A percentile compares a stretch with the other conserved stretches of the same genome.
These are phyloP conservation scores for Harrya chromipes DNA, from an alignment of 768 basidiomycete genomes.

Conservation along the genomic window DNA sequence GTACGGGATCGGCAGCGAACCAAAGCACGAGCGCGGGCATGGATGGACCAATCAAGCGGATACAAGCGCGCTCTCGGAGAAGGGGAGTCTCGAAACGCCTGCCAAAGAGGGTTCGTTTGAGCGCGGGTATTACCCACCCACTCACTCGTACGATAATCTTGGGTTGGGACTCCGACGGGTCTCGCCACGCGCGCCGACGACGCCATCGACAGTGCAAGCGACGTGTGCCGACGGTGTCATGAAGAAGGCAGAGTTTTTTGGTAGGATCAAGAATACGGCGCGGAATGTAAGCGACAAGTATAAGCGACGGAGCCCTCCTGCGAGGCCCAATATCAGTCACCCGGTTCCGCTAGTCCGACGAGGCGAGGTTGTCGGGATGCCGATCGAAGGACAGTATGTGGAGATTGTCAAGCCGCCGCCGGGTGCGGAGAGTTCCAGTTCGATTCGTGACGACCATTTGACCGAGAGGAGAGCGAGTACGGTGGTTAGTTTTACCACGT, in stretches of 20 bases:
- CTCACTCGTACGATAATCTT: slow-evolving; percentile 22
- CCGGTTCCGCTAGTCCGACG: slow-evolving; percentile 44
- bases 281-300: slow-evolving; percentile 67
- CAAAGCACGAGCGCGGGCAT: slow-evolving; percentile 23
- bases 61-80: slow-evolving; percentile 27
- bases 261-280: slow-evolving; percentile 59
- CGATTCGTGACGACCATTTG: slow-evolving; percentile 39
- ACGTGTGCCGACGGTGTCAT: slow-evolving; percentile 50
- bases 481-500: slow-evolving; percentile 46
- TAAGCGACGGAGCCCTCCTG: slow-evolving; percentile 34
- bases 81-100: slow-evolving; percentile 31
- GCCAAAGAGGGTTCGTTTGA: slow-evolving; percentile 16
- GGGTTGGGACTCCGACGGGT: slow-evolving; percentile 52
- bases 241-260: slow-evolving; percentile 68
- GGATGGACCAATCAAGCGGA: slow-evolving; percentile 32
- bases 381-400: slow-evolving; percentile 35
- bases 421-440: slow-evolving; percentile 26
- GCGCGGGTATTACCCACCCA: slow-evolving; percentile 16
- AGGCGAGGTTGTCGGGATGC: slow-evolving; percentile 17
- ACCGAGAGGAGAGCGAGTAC: slow-evolving; percentile 36
- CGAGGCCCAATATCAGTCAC: slow-evolving; percentile 55
- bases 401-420: slow-evolving; percentile 23
- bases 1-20: slow-evolving; percentile 51
- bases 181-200: slow-evolving; percentile 44
- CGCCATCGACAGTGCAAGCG: slow-evolving; percentile 29